phyloP scores from a whole-genome alignment of 768 basidiomycete genomes.

The Hortiboletus campestris region DNA sequence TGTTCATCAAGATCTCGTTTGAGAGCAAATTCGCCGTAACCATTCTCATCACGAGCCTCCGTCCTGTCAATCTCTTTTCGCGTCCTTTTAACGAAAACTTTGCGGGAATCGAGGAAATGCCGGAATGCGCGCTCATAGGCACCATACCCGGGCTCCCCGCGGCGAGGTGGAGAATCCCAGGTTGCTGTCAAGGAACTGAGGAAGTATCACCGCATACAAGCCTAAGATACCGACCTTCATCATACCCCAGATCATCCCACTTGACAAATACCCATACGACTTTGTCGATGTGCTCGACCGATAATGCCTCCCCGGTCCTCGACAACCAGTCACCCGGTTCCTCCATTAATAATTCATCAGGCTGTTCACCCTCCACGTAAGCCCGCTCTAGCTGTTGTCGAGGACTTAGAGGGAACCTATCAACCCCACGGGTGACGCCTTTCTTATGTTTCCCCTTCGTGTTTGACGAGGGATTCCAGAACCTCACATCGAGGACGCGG shows the following conservation, averaged over 20 bases:
- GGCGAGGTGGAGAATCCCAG: conserved; percentile 86
- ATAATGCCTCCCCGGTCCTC: conserved; percentile 42
- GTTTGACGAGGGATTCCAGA: conserved; percentile 50
- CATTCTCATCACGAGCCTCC: conserved; percentile 54
- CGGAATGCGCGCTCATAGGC: conserved; percentile 69
- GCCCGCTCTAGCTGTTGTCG: conserved; percentile 35
- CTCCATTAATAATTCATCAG: conserved; percentile 50
- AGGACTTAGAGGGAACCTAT: conserved; percentile 20
- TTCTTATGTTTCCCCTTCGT: conserved; percentile 16
- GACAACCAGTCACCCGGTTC: conserved; percentile 55
- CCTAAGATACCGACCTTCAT: conserved; percentile 61
- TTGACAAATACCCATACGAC: conserved; percentile 87
- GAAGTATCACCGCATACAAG: background rate
- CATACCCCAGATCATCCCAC: conserved; percentile 92
- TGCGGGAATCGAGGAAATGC: conserved; percentile 60
- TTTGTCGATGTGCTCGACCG: conserved; percentile 49
- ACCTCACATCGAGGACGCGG: conserved; percentile 77
- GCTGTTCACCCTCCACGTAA: conserved; percentile 63
- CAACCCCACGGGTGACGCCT: conserved; percentile 25
- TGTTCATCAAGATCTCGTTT: conserved; percentile 44
- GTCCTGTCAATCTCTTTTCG: conserved; percentile 41
- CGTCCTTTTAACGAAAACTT: conserved; percentile 54
- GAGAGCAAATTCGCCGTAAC: conserved; percentile 50
- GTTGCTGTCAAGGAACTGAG: conserved; percentile 52
- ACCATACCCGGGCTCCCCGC: conserved; percentile 52